Percentiles rank a stretch among this genome's conserved stretches.
phyloP scores from a whole-genome alignment of 805 yeast species.

The Zygosaccharomyces siamensis region DNA sequence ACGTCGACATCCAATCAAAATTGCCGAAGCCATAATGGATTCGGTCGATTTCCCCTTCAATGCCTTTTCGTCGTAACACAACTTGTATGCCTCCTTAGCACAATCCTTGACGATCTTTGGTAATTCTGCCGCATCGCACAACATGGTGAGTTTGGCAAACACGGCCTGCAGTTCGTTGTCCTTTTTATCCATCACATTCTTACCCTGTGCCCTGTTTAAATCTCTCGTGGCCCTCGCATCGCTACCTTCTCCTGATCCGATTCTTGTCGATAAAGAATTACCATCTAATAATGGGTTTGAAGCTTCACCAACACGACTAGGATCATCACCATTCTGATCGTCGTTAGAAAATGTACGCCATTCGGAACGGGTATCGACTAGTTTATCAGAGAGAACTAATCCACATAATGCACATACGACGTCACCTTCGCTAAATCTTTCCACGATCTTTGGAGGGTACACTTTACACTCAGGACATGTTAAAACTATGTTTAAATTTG shows the following conservation, averaged over 20 bases:
- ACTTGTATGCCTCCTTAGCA: constrained; percentile 91
- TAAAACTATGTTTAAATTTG: constrained; percentile 80
- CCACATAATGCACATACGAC: constrained; percentile 99
- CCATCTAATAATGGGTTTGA: constrained; percentile 88
- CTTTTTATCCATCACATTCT: constrained; percentile 76
- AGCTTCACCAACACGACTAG: constrained; percentile 98
- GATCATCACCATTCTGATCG: constrained; percentile 97
- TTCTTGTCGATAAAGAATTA: constrained; percentile 87
- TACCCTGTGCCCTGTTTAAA: constrained; percentile 82
- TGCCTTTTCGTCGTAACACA: constrained; percentile 81
- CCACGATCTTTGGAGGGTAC: constrained; percentile 91
- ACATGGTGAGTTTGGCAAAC: constrained; percentile 83
- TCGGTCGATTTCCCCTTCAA: constrained; percentile 89
- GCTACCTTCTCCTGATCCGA: constrained; percentile 82
- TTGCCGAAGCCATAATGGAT: constrained; percentile 94
- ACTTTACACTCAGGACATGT: constrained; percentile 96
- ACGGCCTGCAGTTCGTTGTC: constrained; percentile 87
- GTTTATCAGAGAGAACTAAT: constrained; percentile 81
- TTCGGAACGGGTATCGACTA: constrained; percentile 93
- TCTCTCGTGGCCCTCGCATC: constrained; percentile 86
- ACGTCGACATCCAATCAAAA: constrained; percentile 88
- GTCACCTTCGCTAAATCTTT: constrained; percentile 94
- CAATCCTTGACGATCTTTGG: constrained; percentile 96
- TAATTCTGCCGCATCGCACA: constrained; percentile 94
- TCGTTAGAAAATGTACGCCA: constrained; percentile 99